Percentiles rank a stretch among this genome's conserved stretches.
phyloP scores from a whole-genome alignment of 345 rosid genomes.

The Salix purpurea region DNA sequence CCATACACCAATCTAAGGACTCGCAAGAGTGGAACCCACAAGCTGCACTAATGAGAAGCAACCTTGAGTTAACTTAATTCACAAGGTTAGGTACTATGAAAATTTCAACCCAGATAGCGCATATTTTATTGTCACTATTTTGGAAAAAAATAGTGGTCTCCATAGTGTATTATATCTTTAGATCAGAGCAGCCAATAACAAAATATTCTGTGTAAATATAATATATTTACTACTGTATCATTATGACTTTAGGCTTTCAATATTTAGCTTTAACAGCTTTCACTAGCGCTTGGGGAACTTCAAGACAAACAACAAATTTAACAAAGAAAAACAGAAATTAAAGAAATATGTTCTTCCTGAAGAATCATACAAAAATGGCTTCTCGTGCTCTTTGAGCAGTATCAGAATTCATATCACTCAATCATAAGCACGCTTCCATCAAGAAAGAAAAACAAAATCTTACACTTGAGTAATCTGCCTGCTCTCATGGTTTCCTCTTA shows the following conservation, averaged over 20 bases:
- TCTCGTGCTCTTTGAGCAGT: not conserved
- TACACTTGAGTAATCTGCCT: constrained; percentile 99
- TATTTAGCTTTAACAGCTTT: no score
- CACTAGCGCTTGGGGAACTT: not conserved
- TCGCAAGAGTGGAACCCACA: not conserved
- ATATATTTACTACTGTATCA: not conserved
- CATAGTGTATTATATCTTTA: not conserved
- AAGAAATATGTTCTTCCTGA: not conserved
- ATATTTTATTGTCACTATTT: not conserved
- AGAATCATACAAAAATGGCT: not conserved
- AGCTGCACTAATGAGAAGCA: not conserved
- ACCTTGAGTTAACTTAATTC: not conserved
- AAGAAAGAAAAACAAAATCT: constrained; percentile 21
- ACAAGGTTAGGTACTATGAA: not conserved
- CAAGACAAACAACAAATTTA: not conserved
- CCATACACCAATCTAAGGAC: not conserved
- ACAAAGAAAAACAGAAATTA: not conserved
- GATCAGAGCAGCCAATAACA: not conserved
- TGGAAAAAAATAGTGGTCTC: not conserved
- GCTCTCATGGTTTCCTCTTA: constrained; percentile 98
- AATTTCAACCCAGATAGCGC: not conserved
- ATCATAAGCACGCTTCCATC: not conserved
- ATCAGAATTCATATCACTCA: not conserved
- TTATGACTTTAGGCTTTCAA: no score
- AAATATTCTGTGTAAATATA: not conserved